Percentiles rank a stretch among this genome's conserved stretches.
Evolutionary conservation across 176 grass and related monocot genomes (phyloP).

Genomic region (Lolium perenne): DNA sequence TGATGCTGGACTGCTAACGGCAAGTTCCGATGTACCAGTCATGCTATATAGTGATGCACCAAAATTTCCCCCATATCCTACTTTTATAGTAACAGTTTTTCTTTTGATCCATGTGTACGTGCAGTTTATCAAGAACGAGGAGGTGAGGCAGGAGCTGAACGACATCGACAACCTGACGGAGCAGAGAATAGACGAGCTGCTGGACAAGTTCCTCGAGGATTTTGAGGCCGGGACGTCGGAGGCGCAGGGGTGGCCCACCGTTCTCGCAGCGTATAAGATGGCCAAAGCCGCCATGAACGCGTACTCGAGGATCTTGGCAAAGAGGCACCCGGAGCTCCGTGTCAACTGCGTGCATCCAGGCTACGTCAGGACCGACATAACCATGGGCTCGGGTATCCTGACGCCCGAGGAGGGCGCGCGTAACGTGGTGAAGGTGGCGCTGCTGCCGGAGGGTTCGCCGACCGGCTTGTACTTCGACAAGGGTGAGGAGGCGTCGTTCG

Average conservation of each 20-base stretch:
- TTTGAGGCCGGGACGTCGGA: conserved; percentile 37
- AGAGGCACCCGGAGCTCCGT: conserved; percentile 40
- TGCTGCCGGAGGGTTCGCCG: conserved; percentile 42
- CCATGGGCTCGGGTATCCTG: conserved; percentile 39
- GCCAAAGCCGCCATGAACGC: conserved; percentile 55
- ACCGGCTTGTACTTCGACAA: conserved; percentile 53
- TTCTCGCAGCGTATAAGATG: conserved; percentile 48
- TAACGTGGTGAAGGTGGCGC: conserved; percentile 35
- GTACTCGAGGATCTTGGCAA: conserved; percentile 63
- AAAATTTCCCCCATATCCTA: no score
- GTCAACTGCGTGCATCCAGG: conserved; percentile 63
- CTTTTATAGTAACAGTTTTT: neutral
- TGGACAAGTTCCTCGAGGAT: conserved; percentile 49
- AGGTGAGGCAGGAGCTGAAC: conserved; percentile 47
- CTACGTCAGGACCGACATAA: conserved; percentile 64
- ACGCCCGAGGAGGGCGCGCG: conserved; percentile 51
- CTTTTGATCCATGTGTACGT: neutral
- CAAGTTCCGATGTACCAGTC: neutral
- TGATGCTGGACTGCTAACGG: neutral
- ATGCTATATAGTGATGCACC: neutral
- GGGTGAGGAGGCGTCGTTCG: conserved; percentile 37
- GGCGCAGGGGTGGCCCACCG: conserved; percentile 44
- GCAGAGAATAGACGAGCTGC: conserved; percentile 50
- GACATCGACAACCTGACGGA: conserved; percentile 46
- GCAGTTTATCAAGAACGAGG: conserved; percentile 45